Evolutionary conservation across 805 yeast species (phyloP).

Genomic region (Schizosaccharomyces osmophilus): DNA sequence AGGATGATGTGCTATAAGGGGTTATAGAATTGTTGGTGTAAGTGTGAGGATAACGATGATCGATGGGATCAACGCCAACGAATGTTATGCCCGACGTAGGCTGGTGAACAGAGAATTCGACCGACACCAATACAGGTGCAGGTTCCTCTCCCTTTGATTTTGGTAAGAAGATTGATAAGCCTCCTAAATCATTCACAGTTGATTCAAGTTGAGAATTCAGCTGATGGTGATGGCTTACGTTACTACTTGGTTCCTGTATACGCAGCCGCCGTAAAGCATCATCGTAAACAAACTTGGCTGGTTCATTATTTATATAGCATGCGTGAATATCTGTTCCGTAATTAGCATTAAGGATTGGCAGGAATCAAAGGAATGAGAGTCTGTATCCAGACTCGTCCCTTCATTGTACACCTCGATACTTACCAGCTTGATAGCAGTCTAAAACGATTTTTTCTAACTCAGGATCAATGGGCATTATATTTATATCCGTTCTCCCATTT

Average conservation of each 20-base stretch:
- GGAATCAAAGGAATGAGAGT: background rate
- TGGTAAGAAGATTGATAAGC: background rate
- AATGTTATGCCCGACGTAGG: conserved; percentile 36
- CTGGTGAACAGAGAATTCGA: background rate
- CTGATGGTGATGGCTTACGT: background rate
- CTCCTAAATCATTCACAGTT: background rate
- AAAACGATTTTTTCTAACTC: background rate
- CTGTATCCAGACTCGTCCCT: background rate
- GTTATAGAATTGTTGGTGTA: conserved; percentile 61
- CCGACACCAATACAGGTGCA: background rate
- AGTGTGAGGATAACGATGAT: conserved; percentile 45
- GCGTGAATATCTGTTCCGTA: background rate
- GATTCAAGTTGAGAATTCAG: background rate
- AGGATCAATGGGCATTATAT: background rate
- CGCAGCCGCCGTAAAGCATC: conserved; percentile 1
- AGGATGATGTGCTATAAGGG: conserved; percentile 68
- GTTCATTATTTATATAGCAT: background rate
- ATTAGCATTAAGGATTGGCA: background rate
- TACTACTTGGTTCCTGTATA: background rate
- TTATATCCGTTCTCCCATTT: background rate
- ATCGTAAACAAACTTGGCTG: background rate
- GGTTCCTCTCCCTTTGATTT: background rate
- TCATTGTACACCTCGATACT: background rate
- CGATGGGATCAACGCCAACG: conserved; percentile 25
- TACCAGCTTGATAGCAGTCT: conserved; percentile 1